Evolutionary conservation across 805 yeast species (phyloP), one percentile per base, ranked within the genome.

Genomic region (Blastobotrys chiropterorum): DNA sequence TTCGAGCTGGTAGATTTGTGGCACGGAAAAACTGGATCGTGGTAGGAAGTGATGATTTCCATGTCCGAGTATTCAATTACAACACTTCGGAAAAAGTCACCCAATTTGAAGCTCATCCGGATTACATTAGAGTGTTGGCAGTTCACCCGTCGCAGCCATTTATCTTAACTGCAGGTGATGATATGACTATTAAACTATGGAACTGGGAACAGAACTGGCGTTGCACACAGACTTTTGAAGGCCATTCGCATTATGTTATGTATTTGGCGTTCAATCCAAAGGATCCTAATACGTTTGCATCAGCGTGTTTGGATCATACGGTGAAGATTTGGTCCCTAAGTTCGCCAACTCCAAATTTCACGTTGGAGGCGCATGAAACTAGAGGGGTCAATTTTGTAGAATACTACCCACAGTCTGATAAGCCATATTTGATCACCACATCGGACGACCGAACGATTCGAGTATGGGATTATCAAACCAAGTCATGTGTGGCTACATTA

Each of bases 31-130:
- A 90, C 72, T 94, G 99, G 99, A 81, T 95, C 64, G 85, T 90
- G 53, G 90, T 90, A 41, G 99, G 99, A 26, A 80, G 95, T 49
- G 99, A 94, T 68, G 99, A 94, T 71, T 92, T 87, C 78, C 92
- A 86, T 66, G 74, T 94, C 53, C 82, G 99, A 64, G 95, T 94
- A 30, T 94, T 81, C 76, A 94, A 94, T 71, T 90, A 88, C 75
- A 89, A 89, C 71, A 94, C 99, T 16, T 90, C 95, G 53, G 99
- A 94, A 71, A 90, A 89, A 67, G 80, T 94, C 56, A 79, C 88
- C 39, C 98, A 90, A 71, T 94, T 92, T 65, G 99, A 94, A 73
- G 98, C 97, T 7, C 99, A 94, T 67, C 96, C 97, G 6, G 99
- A 94, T 70, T 94, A 94, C 70, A 86, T 94, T 64, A 83, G 99